Evolutionary conservation across 176 grass and related monocot genomes (phyloP), one percentile per base, ranked within the genome.

Genomic region (Saccharum officinarum): DNA sequence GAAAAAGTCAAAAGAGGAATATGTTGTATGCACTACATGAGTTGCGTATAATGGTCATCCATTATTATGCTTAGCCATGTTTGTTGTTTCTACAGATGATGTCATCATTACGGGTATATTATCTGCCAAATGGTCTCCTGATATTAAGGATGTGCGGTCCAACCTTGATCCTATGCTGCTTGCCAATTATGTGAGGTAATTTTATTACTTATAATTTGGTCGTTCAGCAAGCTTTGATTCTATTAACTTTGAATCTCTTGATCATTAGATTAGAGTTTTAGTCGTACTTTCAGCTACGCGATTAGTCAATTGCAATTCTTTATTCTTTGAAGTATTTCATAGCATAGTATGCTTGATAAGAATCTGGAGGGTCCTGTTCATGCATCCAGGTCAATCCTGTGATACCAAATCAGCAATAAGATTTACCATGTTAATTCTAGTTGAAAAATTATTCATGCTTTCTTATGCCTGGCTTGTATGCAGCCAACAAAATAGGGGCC

Each of bases 81-180:
- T 65, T 82, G 42, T 80, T 34, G 44, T 52, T 91, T 77, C 64
- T 89, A 68, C 74, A 98, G 96, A 98, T 92, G 96, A 98, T 85
- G 78, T 98, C 59, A 93, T 94, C 63, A 33, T 92, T 90, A 98
- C 93, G 5, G 96, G 96, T 65, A 47, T 89, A 85, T 86, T 98
- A 78, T 88, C 96, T 16, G 96, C 91, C 75, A 98, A 98, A 69
- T 98, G 96, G 96, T 98, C 96, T 69, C 86, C 93, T 57, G 93
- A 95, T 90, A 87, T 90, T 80, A 98, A 98, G 89, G 89, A 92
- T 41, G 93, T 98, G 31, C 93, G 96, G 52, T 98, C 85, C 50
- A 92, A 91, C 68, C 96, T 98, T 90, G 96, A 98, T 50, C 96
- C 91, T 60, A 87, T 95, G 62, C 60, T 98, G 65, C 22, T 98